phyloP scores from a whole-genome alignment of 2,329 filamentous ascomycete genomes.

The Cadophora sp. region DNA sequence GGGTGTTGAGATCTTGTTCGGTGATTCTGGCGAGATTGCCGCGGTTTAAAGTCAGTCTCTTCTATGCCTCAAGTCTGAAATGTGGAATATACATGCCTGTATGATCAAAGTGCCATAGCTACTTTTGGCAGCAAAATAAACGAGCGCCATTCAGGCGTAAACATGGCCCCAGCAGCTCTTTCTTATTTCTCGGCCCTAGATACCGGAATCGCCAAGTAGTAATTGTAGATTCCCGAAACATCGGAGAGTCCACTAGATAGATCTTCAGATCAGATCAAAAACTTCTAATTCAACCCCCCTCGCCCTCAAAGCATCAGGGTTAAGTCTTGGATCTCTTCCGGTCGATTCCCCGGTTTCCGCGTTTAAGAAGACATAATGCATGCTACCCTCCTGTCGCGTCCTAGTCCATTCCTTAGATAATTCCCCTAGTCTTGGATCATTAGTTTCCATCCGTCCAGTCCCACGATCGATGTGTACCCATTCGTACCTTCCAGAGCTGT shows the following conservation, averaged over 20 bases:
- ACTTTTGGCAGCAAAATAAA: too few species aligned
- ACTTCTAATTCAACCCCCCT: constrained; percentile 13
- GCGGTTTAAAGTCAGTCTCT: not conserved
- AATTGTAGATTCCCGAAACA: too few species aligned
- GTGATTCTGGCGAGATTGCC: not conserved
- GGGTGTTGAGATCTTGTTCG: constrained; percentile 7
- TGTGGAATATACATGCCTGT: too few species aligned
- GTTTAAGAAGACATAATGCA: not conserved
- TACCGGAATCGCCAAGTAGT: too few species aligned
- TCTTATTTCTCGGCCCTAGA: too few species aligned
- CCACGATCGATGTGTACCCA: constrained; percentile 2
- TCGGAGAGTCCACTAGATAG: not conserved
- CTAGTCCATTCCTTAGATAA: constrained; percentile 11
- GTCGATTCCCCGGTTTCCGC: not conserved
- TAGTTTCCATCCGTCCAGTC: not conserved
- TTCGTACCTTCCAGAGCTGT: not conserved
- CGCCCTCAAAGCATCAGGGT: not conserved
- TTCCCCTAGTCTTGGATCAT: constrained; percentile 18
- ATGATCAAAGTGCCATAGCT: too few species aligned
- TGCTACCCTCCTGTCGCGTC: not conserved
- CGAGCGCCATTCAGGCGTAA: too few species aligned
- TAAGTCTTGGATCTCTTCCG: constrained; percentile 10
- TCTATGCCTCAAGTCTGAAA: too few species aligned
- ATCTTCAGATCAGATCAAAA: constrained; percentile 18
- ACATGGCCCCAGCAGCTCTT: too few species aligned